Percentiles rank a stretch among this genome's conserved stretches.
These are phyloP conservation scores for Tirmania nivea DNA, from an alignment of 495 filamentous ascomycete genomes.

Conservation along the genomic window DNA sequence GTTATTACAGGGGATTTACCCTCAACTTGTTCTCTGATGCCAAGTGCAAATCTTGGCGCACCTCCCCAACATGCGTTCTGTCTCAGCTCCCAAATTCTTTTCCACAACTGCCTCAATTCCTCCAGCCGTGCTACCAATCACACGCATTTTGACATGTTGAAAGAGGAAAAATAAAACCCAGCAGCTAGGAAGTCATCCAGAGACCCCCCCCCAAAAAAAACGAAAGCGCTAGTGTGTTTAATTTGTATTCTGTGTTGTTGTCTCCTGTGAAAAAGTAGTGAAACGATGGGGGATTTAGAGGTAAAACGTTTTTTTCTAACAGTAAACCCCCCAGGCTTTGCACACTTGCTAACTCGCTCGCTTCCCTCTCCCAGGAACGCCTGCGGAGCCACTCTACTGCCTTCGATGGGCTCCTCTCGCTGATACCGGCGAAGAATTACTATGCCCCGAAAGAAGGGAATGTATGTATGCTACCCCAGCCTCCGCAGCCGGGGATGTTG, in stretches of 20 bases:
- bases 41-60: background rate
- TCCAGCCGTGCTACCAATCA: background rate
- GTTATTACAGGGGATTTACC: too few species aligned
- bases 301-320: background rate
- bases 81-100: background rate
- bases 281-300: background rate
- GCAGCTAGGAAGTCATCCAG: background rate
- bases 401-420: conserved; percentile 74
- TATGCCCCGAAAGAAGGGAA: conserved; percentile 57
- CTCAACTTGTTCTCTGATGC: background rate
- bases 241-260: too few species aligned
- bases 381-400: conserved; percentile 64
- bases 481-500: too few species aligned
- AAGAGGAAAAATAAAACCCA: background rate
- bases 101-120: background rate
- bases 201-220: background rate
- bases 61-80: background rate
- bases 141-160: background rate
- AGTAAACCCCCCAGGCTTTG: too few species aligned
- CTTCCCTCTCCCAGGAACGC: too few species aligned
- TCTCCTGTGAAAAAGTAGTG: too few species aligned
- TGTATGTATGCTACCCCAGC: conserved; percentile 33
- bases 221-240: too few species aligned
- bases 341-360: too few species aligned
- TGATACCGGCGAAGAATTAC: conserved; percentile 85